phyloP scores from a whole-genome alignment of 176 grass and related monocot genomes.

The Phoenix roebelenii region DNA sequence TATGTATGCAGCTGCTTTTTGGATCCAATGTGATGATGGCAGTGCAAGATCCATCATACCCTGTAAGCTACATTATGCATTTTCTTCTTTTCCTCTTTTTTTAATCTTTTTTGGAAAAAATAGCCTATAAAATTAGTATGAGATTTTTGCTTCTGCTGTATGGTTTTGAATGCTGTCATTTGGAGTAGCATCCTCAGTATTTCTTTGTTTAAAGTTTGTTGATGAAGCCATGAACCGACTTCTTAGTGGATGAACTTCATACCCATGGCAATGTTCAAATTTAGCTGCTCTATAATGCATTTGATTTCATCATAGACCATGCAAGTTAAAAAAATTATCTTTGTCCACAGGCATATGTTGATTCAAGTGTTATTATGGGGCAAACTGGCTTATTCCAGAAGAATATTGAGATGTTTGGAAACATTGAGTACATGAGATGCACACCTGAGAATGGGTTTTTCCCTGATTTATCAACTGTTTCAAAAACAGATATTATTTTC shows the following conservation, averaged over 20 bases:
- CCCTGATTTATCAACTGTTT: conserved; percentile 64
- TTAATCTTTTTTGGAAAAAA: background rate
- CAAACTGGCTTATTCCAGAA: conserved; percentile 72
- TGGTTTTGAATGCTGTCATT: too few species aligned
- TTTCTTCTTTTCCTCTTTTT: background rate
- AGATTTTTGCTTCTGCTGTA: too few species aligned
- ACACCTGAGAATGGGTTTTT: conserved; percentile 82
- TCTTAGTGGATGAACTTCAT: too few species aligned
- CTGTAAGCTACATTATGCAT: conserved; percentile 37
- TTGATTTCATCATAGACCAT: too few species aligned
- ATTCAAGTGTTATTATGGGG: conserved; percentile 86
- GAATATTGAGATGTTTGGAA: conserved; percentile 68
- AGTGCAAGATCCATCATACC: conserved; percentile 95
- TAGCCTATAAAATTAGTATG: background rate
- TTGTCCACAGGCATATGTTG: conserved; percentile 65
- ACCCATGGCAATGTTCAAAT: too few species aligned
- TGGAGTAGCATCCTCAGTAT: too few species aligned
- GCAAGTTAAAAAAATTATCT: too few species aligned
- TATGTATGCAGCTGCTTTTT: conserved; percentile 61
- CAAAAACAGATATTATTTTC: conserved; percentile 74
- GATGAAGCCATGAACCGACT: too few species aligned
- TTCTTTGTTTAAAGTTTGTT: too few species aligned
- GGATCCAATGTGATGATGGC: conserved; percentile 76
- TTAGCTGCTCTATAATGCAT: too few species aligned
- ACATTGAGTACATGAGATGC: conserved; percentile 89